Conservation (phyloP, 2,329 filamentous ascomycete species). For the Cadophora malorum region DNA sequence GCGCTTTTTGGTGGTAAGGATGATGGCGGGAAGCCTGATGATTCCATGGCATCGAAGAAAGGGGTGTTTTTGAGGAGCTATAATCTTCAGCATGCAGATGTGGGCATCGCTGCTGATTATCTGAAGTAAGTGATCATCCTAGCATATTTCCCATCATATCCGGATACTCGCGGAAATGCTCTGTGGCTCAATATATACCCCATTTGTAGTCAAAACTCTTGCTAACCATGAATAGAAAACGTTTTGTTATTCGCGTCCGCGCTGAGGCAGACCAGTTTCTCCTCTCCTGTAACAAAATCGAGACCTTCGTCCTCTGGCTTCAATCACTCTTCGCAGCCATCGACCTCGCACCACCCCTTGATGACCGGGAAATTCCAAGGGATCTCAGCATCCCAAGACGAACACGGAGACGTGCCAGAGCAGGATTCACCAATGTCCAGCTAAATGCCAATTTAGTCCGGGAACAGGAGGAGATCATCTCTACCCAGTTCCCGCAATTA, state of each 20-base stretch:
- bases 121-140: slow-evolving; percentile 60
- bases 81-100: slow-evolving; percentile 76
- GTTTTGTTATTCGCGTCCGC: slow-evolving; percentile 73
- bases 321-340: slow-evolving; percentile 75
- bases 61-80: slow-evolving; percentile 70
- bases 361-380: slow-evolving; percentile 70
- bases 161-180: background rate
- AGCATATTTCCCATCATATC: slow-evolving; percentile 14
- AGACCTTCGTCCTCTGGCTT: slow-evolving; percentile 72
- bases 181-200: background rate
- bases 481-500: slow-evolving; percentile 35
- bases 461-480: slow-evolving; percentile 39
- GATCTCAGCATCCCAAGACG: slow-evolving; percentile 64
- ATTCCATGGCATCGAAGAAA: slow-evolving; percentile 57
- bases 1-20: slow-evolving; percentile 57
- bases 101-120: slow-evolving; percentile 76
- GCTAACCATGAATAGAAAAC: slow-evolving; percentile 41
- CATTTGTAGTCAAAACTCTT: background rate
- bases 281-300: slow-evolving; percentile 68
- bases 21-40: slow-evolving; percentile 56
- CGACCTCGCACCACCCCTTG: slow-evolving; percentile 72
- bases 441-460: slow-evolving; percentile 30
- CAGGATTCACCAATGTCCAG: slow-evolving; percentile 25
- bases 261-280: slow-evolving; percentile 78
- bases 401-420: slow-evolving; percentile 38